phyloP scores from a whole-genome alignment of 2,329 filamentous ascomycete genomes.

The Hypomyces rosellus region DNA sequence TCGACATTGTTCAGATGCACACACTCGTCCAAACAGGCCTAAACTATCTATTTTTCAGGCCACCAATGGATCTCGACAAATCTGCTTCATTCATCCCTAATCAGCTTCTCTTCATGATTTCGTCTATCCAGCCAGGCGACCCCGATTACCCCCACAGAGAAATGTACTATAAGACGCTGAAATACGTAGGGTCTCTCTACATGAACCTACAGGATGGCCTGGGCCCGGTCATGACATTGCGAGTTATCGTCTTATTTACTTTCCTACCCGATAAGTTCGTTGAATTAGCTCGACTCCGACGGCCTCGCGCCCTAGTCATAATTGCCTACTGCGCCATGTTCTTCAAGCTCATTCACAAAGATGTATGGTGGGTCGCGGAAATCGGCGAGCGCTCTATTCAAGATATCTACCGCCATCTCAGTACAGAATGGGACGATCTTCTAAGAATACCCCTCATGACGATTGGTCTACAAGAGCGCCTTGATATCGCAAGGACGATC shows the following conservation, averaged over 20 bases:
- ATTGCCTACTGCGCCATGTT: constrained; percentile 48
- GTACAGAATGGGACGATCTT: constrained; percentile 33
- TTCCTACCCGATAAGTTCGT: constrained; percentile 41
- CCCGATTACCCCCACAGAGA: constrained; percentile 32
- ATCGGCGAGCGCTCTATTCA: constrained; percentile 41
- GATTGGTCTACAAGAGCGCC: constrained; percentile 24
- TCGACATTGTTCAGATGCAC: constrained; percentile 28
- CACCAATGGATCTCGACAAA: constrained; percentile 40
- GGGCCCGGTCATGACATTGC: constrained; percentile 38
- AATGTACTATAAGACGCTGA: constrained; percentile 41
- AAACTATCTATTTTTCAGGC: constrained; percentile 42
- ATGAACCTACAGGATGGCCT: constrained; percentile 40
- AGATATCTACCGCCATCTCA: constrained; percentile 36
- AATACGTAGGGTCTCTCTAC: constrained; percentile 47
- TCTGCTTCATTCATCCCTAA: constrained; percentile 37
- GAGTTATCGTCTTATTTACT: constrained; percentile 48
- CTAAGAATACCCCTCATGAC: constrained; percentile 37
- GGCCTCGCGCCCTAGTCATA: constrained; percentile 44
- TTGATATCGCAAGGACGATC: constrained; percentile 35
- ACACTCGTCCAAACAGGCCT: constrained; percentile 36
- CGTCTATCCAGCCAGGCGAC: constrained; percentile 37
- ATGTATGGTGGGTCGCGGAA: constrained; percentile 45
- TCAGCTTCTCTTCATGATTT: constrained; percentile 44
- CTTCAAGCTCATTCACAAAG: constrained; percentile 32
- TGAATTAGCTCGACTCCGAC: constrained; percentile 33